Evolutionary conservation across 192 early-diverging fungal genomes (phyloP).

Genomic region (Spinellus fusiger): DNA sequence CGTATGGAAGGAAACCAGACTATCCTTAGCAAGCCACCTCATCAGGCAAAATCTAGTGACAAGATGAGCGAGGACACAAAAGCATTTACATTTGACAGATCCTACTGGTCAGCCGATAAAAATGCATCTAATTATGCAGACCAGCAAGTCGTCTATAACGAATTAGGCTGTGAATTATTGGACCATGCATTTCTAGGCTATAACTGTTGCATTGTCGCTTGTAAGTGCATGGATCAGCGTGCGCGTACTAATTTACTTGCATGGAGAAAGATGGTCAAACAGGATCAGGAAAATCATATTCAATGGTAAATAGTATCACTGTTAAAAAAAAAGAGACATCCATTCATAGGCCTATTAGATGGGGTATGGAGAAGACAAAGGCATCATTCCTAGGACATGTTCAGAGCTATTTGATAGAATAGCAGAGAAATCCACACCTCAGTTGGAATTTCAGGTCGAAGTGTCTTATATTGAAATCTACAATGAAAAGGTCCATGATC

Average conservation of each 20-base stretch:
- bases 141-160: conserved; percentile 70
- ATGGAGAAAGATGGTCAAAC: conserved; percentile 64
- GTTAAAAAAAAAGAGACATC: conserved; percentile 15
- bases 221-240: too few species aligned
- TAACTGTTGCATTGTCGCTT: conserved; percentile 94
- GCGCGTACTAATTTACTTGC: neutral
- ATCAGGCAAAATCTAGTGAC: conserved; percentile 22
- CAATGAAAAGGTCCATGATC: conserved; percentile 76
- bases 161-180: conserved; percentile 71
- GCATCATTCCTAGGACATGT: conserved; percentile 84
- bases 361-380: conserved; percentile 70
- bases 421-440: conserved; percentile 28
- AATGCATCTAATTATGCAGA: conserved; percentile 56
- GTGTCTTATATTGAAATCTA: conserved; percentile 93
- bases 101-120: conserved; percentile 79
- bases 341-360: conserved; percentile 42
- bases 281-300: conserved; percentile 70
- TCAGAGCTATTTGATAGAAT: conserved; percentile 71
- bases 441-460: conserved; percentile 57
- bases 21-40: conserved; percentile 46
- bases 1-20: conserved; percentile 71
- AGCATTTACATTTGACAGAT: conserved; percentile 81
- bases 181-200: conserved; percentile 86
- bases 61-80: conserved; percentile 38
- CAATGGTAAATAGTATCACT: conserved; percentile 40